These are phyloP conservation scores for Cordyceps javanica DNA, from an alignment of 2,329 filamentous ascomycete genomes.

Conservation along the genomic window DNA sequence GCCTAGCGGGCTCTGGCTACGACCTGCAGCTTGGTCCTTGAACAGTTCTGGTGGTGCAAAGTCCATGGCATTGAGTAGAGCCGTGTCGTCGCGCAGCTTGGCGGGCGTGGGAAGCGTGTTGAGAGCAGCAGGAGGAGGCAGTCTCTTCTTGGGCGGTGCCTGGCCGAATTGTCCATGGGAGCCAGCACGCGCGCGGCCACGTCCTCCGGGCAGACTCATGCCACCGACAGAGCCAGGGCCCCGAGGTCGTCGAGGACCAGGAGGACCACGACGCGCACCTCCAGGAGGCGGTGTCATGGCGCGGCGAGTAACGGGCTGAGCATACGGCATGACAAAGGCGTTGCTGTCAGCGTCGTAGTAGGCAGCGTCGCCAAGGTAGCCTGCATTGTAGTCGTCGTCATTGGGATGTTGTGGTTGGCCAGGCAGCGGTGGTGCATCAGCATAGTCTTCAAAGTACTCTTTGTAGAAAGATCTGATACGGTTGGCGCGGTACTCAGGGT, in stretches of 20 bases:
- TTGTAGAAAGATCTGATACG: conserved; percentile 98
- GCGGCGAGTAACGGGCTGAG: conserved; percentile 77
- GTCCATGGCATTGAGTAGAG: conserved; percentile 62
- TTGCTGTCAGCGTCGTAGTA: conserved; percentile 63
- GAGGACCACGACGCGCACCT: conserved; percentile 44
- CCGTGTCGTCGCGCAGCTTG: conserved; percentile 74
- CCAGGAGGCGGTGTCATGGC: conserved; percentile 91
- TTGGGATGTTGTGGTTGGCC: conserved; percentile 46
- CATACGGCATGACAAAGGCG: conserved; percentile 74
- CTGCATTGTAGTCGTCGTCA: conserved; percentile 70
- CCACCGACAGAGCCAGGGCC: conserved; percentile 20
- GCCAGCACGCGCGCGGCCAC: conserved; percentile 53
- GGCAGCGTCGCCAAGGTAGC: conserved; percentile 61
- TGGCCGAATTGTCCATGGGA: conserved; percentile 33
- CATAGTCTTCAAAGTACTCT: conserved; percentile 93
- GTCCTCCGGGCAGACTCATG: conserved; percentile 20
- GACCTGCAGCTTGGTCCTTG: conserved; percentile 63
- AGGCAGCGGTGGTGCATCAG: conserved; percentile 37
- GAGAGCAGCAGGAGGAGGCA: conserved; percentile 67
- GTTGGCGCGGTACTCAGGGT: conserved; percentile 90
- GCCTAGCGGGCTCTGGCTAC: conserved; percentile 57
- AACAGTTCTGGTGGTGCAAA: conserved; percentile 74
- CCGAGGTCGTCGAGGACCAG: conserved; percentile 38
- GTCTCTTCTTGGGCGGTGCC: conserved; percentile 37
- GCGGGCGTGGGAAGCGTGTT: conserved; percentile 77